These are phyloP conservation scores for Aegilops sharonensis DNA, from an alignment of 176 grass and related monocot species.

Conservation along the genomic window DNA sequence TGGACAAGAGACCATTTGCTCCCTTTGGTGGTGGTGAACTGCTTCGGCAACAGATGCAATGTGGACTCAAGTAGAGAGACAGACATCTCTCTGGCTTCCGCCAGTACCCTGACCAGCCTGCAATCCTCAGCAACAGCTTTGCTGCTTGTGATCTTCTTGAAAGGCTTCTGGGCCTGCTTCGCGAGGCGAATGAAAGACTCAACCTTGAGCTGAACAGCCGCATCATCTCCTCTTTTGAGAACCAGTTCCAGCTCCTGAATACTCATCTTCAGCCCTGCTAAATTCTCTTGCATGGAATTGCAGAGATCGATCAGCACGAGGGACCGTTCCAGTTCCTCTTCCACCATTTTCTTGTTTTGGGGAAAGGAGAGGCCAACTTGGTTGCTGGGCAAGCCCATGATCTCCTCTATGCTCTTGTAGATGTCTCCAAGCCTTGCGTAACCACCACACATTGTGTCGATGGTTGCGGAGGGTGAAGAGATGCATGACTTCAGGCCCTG, in stretches of 20 bases:
- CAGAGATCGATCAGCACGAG: slow-evolving; percentile 42
- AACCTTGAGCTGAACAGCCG: slow-evolving; percentile 5
- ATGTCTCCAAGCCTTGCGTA: slow-evolving; percentile 23
- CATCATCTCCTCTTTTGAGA: slow-evolving; percentile 31
- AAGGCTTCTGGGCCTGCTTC: slow-evolving; percentile 35
- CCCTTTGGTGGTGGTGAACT: not conserved
- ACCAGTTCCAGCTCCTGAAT: slow-evolving; percentile 23
- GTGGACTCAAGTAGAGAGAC: slow-evolving; percentile 32
- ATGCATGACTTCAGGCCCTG: slow-evolving; percentile 7
- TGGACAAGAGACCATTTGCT: slow-evolving; percentile 53
- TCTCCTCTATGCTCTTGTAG: slow-evolving; percentile 31
- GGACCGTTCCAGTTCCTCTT: slow-evolving; percentile 48
- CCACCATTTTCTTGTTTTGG: slow-evolving; percentile 24
- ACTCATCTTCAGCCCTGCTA: slow-evolving; percentile 23
- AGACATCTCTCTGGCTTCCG: slow-evolving; percentile 31
- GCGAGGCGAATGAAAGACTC: slow-evolving; percentile 22
- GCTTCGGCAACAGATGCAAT: not conserved
- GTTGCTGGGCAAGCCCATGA: slow-evolving; percentile 44
- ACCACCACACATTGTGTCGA: not conserved
- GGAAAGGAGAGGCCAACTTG: slow-evolving; percentile 21
- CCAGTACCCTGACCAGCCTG: slow-evolving; percentile 16
- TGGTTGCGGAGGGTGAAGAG: slow-evolving; percentile 8
- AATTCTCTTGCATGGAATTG: slow-evolving; percentile 26
- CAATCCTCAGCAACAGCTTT: slow-evolving; percentile 1
- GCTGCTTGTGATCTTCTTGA: slow-evolving; percentile 33